Percentiles rank a stretch among this genome's conserved stretches.
Evolutionary conservation across 2,329 filamentous ascomycete genomes (phyloP).

Genomic region (Alternaria viburni): DNA sequence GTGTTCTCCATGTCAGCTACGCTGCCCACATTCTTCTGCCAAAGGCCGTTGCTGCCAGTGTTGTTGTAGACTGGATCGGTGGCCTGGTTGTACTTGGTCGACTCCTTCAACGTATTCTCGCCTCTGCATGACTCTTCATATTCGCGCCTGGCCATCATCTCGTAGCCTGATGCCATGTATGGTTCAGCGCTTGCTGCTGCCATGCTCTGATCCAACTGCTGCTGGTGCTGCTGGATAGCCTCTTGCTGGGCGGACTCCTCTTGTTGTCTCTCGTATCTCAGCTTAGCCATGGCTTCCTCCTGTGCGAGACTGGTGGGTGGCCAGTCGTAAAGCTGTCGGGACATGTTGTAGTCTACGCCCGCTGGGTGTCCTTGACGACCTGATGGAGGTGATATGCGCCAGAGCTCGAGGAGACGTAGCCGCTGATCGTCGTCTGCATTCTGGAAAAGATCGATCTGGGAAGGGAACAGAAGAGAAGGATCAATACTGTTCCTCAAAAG

Average conservation of each 20-base stretch:
- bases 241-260: constrained; percentile 34
- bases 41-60: constrained; percentile 49
- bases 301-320: constrained; percentile 61
- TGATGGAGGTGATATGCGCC: constrained; percentile 77
- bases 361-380: constrained; percentile 41
- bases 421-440: constrained; percentile 75
- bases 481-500: constrained; percentile 73
- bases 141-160: constrained; percentile 69
- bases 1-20: constrained; percentile 67
- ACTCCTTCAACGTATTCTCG: constrained; percentile 36
- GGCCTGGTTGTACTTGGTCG: constrained; percentile 59
- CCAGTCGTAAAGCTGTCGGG: constrained; percentile 56
- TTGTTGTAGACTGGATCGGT: constrained; percentile 73
- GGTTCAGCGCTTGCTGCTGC: constrained; percentile 65
- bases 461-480: constrained; percentile 69
- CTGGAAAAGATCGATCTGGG: constrained; percentile 80
- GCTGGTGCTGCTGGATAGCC: constrained; percentile 36
- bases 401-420: constrained; percentile 78
- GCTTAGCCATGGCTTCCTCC: constrained; percentile 61
- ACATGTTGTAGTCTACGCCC: constrained; percentile 54
- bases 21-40: constrained; percentile 54
- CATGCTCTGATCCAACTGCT: constrained; percentile 40
- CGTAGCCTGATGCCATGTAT: constrained; percentile 85
- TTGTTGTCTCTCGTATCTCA: constrained; percentile 64
- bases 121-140: constrained; percentile 60